Evolutionary conservation across 208 protist genomes (phyloP), one percentile per base, ranked within the genome.

Genomic region (Crithidia fasciculata): DNA sequence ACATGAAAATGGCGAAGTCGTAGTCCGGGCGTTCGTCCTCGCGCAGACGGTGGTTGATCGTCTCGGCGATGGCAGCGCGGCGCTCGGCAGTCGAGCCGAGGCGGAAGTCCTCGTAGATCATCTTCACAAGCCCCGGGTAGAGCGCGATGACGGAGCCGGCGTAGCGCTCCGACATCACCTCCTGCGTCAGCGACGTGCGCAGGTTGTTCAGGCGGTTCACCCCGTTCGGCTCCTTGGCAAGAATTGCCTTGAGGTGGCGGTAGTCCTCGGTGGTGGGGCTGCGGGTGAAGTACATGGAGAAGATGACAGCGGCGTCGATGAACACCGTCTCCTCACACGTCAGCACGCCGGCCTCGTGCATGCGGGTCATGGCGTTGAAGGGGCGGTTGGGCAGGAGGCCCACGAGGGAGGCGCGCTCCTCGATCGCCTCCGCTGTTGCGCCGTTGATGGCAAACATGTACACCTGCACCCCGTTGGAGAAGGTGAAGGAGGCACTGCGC

Each of bases 91-190:
- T 87, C 47, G 82, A 80, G 65, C 88, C 91, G 16, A 83, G 65
- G n/a, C 84, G 70, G 80, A 98, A 98, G 82, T 98, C 95, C 16
- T 84, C 79, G 87, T 95, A 98, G 39, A 98, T 86, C 28, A 86
- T 69, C 82, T 95, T 96, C 66, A 89, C 80, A 44, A 97, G 88
- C 57, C 95, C 85, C 18, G 92, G 91, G 76, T 96, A 96, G 68
- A 80, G 72, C 52, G 80, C 73, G 56, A 97, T 87, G 69, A 96
- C 80, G 65, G 82, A 87, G 70, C 80, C 80, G 45, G 94, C 90
- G 81, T 95, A 90, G 57, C 90, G 82, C 76, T 97, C 90, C 57
- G 93, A 97, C 81, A 97, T 93, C 47, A 95, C 90, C 70, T 96
- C 92, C 65, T 95, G 87, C 47, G 71, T 89, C 41, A 98, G 77